Evolutionary conservation across 768 basidiomycete genomes (phyloP).

Genomic region (Panaeolus papilionaceus): DNA sequence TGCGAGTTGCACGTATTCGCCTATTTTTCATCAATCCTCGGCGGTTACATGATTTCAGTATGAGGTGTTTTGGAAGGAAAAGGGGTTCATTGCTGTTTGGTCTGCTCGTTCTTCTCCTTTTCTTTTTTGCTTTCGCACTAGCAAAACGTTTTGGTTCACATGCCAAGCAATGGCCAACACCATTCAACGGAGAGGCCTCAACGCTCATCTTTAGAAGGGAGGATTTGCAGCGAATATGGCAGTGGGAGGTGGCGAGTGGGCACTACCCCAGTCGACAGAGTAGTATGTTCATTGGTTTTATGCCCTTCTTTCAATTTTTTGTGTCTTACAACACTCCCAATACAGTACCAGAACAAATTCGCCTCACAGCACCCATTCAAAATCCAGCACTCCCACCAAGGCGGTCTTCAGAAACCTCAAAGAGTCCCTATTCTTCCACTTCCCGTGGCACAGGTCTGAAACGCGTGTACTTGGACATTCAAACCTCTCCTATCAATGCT

Average conservation of each 20-base stretch:
- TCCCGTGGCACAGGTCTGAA: conserved; percentile 80
- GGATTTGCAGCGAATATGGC: conserved; percentile 91
- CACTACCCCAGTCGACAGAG: conserved; percentile 88
- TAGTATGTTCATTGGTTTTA: conserved; percentile 54
- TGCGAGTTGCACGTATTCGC: conserved; percentile 59
- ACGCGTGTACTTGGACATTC: conserved; percentile 79
- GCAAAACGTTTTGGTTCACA: conserved; percentile 65
- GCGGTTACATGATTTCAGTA: conserved; percentile 61
- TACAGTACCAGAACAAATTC: conserved; percentile 75
- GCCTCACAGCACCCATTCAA: conserved; percentile 56
- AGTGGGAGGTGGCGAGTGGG: conserved; percentile 93
- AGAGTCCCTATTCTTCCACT: conserved; percentile 54
- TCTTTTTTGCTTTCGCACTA: conserved; percentile 66
- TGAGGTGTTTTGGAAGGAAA: conserved; percentile 63
- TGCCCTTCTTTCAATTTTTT: neutral
- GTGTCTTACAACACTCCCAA: neutral
- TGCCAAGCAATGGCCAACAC: conserved; percentile 67
- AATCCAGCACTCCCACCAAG: conserved; percentile 79
- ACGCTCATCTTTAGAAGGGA: conserved; percentile 79
- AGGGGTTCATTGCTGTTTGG: conserved; percentile 61
- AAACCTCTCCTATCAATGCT: conserved; percentile 61
- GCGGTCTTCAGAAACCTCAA: conserved; percentile 37
- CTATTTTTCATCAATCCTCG: conserved; percentile 66
- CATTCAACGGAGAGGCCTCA: conserved; percentile 61
- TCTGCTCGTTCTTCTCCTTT: conserved; percentile 48